Percentiles rank a stretch among this genome's conserved stretches.
Evolutionary conservation across 495 filamentous ascomycete species (phyloP).

Genomic region (Aspergillus leporis): DNA sequence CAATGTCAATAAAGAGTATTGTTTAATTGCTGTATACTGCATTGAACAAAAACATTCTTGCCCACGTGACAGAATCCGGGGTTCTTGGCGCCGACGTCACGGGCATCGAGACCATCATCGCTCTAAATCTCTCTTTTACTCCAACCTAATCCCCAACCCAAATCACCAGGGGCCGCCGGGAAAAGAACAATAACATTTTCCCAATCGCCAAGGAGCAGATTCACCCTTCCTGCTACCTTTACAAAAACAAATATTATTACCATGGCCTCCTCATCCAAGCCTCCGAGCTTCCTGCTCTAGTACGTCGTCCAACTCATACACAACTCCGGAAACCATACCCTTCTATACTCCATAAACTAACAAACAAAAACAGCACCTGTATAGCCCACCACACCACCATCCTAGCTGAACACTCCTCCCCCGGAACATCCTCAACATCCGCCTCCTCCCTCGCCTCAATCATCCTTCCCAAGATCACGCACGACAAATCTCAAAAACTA

Average conservation of each 20-base stretch:
- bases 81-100: slow-evolving; percentile 30
- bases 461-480: slow-evolving; percentile 92
- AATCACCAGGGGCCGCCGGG: too few species aligned
- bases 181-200: too few species aligned
- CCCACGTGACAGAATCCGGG: slow-evolving; percentile 24
- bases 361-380: slow-evolving; percentile 63
- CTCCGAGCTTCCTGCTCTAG: slow-evolving; percentile 78
- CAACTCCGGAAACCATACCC: background rate
- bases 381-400: slow-evolving; percentile 90
- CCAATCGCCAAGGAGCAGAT: too few species aligned
- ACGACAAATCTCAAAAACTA: slow-evolving; percentile 78
- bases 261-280: slow-evolving; percentile 82
- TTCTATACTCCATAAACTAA: slow-evolving; percentile 17
- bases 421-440: slow-evolving; percentile 66
- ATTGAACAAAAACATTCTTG: background rate
- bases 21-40: background rate
- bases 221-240: too few species aligned
- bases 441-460: slow-evolving; percentile 85
- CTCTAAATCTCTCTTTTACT: background rate
- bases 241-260: too few species aligned
- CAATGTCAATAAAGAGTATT: background rate
- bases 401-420: slow-evolving; percentile 83
- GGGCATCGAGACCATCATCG: slow-evolving; percentile 15
- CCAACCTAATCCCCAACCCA: too few species aligned
- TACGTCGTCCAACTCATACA: slow-evolving; percentile 39